Evolutionary conservation across 2,329 filamentous ascomycete species (phyloP), one percentile per base, ranked within the genome.

Genomic region (Aspergillus aculeatinus): DNA sequence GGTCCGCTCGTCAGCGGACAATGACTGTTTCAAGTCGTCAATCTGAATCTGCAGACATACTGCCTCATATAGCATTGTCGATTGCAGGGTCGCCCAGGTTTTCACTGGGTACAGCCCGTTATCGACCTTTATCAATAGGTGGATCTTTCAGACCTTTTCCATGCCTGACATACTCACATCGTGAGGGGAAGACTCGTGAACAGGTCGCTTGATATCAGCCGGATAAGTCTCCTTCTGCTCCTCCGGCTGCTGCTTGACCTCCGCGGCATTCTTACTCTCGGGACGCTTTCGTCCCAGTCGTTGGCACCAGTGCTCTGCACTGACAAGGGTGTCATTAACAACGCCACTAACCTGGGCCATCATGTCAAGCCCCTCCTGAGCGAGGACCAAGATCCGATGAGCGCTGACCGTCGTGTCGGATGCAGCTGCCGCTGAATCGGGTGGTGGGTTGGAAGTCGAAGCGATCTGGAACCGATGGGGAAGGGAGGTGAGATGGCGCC

Each of bases 341-440:
- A 97, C 91, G 5, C 88, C 87, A 47, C 88, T 95, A 53, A 99
- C 92, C 74, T 97, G 92, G 1, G 87, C 85, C 83, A 98, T 92
- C 89, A 98, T 96, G 67, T 97, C 92, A 14, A 98, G 81, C 0
- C 93, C 92, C 73, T 98, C 94, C 69, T 89, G 90, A 6, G 94
- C 94, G 55, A 98, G 86, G 1, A 95, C 87, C 12, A 98, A 79
- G 58, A 96, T 92, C 47, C 89, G 84, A 67, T 92, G 89, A 0
- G 91, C 92, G 55, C 79, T 80, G 16, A 81, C 76, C 11, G 81
- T 82, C 19, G 83, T 82, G 48, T 83, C 81, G 1, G 76, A 76
- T 12, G 71, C 67, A 16, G 73, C 66, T 6, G 67, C 67, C 1
- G 71, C 66, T 1, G 73, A 73, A 10, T 76, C 74, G 9, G 73